Conservation (phyloP, 768 basidiomycete genomes). For the Hydnum rufescens region DNA sequence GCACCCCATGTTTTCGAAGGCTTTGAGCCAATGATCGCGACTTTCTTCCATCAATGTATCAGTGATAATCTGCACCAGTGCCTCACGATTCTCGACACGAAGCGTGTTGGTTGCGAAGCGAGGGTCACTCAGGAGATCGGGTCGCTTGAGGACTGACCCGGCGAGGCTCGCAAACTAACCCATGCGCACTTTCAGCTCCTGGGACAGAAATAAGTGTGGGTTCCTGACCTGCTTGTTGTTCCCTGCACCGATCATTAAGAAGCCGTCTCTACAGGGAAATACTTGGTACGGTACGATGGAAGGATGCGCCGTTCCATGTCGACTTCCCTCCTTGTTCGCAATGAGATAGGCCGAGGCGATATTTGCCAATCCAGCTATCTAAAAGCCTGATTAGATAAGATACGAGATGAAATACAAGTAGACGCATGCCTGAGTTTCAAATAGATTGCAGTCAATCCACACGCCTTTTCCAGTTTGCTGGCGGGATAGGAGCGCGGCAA, state of each 20-base stretch:
- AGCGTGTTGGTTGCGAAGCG: slow-evolving; percentile 54
- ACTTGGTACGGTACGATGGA: slow-evolving; percentile 86
- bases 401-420: not conserved
- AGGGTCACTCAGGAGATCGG: slow-evolving; percentile 37
- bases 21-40: slow-evolving; percentile 54
- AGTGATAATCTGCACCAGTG: slow-evolving; percentile 49
- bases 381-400: no score
- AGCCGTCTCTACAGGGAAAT: slow-evolving; percentile 29
- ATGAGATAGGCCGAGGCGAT: slow-evolving; percentile 89
- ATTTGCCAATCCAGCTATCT: slow-evolving; percentile 80
- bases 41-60: slow-evolving; percentile 34
- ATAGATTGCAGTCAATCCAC: slow-evolving; percentile 84
- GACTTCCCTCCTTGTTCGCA: slow-evolving; percentile 55
- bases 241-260: slow-evolving; percentile 84
- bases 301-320: slow-evolving; percentile 87
- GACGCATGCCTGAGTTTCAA: slow-evolving; percentile 83
- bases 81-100: slow-evolving; percentile 56
- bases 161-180: slow-evolving; percentile 53
- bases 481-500: slow-evolving; percentile 72
- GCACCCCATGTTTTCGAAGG: slow-evolving; percentile 61
- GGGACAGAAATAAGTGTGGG: not conserved
- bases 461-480: slow-evolving; percentile 70
- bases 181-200: slow-evolving; percentile 3
- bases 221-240: slow-evolving; percentile 58
- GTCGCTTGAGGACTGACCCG: slow-evolving; percentile 37